Conservation (phyloP, 1,139 yeast genomes). For the Suhomyces coccinellae region DNA sequence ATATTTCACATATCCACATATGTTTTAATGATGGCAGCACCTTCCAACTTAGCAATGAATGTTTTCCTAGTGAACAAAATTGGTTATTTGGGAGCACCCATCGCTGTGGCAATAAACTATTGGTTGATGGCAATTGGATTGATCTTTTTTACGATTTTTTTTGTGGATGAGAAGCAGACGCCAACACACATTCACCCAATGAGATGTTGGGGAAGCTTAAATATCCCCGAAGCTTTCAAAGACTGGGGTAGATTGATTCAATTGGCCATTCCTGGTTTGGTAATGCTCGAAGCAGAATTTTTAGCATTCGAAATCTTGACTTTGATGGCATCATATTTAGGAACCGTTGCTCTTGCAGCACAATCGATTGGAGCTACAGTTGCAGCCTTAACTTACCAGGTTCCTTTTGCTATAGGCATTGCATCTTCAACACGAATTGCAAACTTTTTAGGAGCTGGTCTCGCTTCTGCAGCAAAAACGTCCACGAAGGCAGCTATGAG, state of each 20-base stretch:
- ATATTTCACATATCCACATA: conserved; percentile 54
- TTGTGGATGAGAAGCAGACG: conserved; percentile 40
- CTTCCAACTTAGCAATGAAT: conserved; percentile 53
- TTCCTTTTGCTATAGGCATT: conserved; percentile 62
- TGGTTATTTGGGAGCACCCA: conserved; percentile 58
- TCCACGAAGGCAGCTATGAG: conserved; percentile 48
- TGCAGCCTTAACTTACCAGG: conserved; percentile 52
- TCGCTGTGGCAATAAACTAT: conserved; percentile 57
- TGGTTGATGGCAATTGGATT: conserved; percentile 57
- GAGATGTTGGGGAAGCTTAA: conserved; percentile 34
- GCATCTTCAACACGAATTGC: conserved; percentile 63
- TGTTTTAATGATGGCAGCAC: conserved; percentile 53
- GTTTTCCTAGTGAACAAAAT: conserved; percentile 40
- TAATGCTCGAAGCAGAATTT: conserved; percentile 75
- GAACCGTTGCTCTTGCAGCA: conserved; percentile 56
- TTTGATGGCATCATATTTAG: conserved; percentile 57
- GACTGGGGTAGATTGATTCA: conserved; percentile 50
- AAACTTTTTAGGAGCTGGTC: conserved; percentile 57
- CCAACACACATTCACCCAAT: conserved; percentile 43
- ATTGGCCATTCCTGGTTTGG: conserved; percentile 67
- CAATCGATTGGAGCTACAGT: conserved; percentile 59
- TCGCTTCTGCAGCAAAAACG: conserved; percentile 45
- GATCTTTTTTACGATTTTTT: conserved; percentile 38
- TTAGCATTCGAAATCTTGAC: conserved; percentile 74
- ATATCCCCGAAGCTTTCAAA: conserved; percentile 30